phyloP scores from a whole-genome alignment of 164 flowering plant species.

The Warburgia ugandensis region DNA sequence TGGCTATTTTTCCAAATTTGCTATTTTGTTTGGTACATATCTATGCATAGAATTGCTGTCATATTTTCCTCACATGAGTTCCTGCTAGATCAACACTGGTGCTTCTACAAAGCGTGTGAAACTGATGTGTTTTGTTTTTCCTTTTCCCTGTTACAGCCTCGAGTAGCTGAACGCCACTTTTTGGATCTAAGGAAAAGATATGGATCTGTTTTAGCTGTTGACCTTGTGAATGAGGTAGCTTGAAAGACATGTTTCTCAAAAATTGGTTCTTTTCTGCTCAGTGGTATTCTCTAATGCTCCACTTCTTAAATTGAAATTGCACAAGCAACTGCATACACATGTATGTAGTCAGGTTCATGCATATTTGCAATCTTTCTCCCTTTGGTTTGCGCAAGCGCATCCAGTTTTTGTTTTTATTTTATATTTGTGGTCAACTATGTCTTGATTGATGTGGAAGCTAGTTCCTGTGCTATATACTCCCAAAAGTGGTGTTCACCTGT shows the following conservation, averaged over 20 bases:
- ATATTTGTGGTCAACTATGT: neutral
- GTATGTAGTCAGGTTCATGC: no score
- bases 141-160: conserved; percentile 43
- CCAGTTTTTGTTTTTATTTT: neutral
- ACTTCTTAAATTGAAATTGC: no score
- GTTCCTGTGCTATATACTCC: no score
- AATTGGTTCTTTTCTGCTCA: neutral
- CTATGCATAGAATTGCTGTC: neutral
- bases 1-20: no score
- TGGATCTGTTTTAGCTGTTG: conserved; percentile 72
- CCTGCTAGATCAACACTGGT: neutral
- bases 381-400: neutral
- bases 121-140: neutral
- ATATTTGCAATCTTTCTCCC: neutral
- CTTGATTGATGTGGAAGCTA: no score
- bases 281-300: neutral
- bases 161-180: conserved; percentile 85
- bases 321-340: no score
- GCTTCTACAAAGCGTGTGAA: neutral
- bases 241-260: neutral
- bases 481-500: no score
- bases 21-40: no score
- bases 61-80: no score
- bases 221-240: conserved; percentile 89
- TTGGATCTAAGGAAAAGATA: conserved; percentile 86